phyloP scores from a whole-genome alignment of 257 asterid genomes.

The Primulina huaijiensis region DNA sequence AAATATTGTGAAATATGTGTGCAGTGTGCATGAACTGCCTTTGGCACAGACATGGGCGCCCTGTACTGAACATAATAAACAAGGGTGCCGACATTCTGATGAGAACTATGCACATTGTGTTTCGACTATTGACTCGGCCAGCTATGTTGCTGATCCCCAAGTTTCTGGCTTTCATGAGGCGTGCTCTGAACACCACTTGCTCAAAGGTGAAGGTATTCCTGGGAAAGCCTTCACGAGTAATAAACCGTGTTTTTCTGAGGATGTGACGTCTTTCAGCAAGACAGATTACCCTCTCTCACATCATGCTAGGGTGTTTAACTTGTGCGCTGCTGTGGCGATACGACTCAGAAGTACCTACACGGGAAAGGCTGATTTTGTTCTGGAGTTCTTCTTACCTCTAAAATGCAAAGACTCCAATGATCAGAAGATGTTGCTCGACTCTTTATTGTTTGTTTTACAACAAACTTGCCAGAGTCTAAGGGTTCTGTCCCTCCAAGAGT shows the following conservation, averaged over 20 bases:
- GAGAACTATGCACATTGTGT: conserved; percentile 58
- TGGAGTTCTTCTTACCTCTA: conserved; percentile 73
- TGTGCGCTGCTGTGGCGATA: conserved; percentile 69
- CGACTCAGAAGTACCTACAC: conserved; percentile 65
- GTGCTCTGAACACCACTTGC: conserved; percentile 75
- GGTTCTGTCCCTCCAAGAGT: conserved; percentile 57
- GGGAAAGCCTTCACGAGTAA: conserved; percentile 74
- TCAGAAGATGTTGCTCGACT: conserved; percentile 57
- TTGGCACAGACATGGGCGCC: conserved; percentile 83
- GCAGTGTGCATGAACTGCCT: conserved; percentile 59
- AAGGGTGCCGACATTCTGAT: conserved; percentile 65
- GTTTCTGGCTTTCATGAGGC: conserved; percentile 63
- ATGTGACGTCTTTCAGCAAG: conserved; percentile 59
- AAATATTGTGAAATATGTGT: conserved; percentile 50
- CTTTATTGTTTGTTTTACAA: conserved; percentile 54
- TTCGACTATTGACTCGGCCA: conserved; percentile 64
- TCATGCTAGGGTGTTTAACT: conserved; percentile 51
- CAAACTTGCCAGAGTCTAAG: conserved; percentile 56
- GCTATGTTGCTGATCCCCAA: conserved; percentile 55
- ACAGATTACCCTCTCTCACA: conserved; percentile 79
- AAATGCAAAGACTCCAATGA: conserved; percentile 50
- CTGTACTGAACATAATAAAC: conserved; percentile 58
- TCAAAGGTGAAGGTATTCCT: conserved; percentile 76
- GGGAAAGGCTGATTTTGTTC: conserved; percentile 61
- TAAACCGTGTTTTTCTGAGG: conserved; percentile 66